Evolutionary conservation across 805 yeast species (phyloP).

Genomic region (Yarrowia divulgata): DNA sequence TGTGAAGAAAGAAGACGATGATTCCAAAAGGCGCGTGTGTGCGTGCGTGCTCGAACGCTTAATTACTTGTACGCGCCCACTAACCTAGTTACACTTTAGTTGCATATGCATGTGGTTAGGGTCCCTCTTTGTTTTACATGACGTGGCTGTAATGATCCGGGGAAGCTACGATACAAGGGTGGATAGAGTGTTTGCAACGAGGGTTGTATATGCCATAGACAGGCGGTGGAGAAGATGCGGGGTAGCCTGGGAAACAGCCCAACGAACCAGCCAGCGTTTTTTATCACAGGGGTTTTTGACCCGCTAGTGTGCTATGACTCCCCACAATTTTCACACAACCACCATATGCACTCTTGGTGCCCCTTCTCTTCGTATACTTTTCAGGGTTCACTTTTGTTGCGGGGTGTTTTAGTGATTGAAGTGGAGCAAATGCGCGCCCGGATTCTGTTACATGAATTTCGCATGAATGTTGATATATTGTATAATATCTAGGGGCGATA

Average conservation of each 20-base stretch:
- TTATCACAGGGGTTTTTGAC: too few species aligned
- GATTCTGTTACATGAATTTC: too few species aligned
- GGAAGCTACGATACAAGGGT: neutral
- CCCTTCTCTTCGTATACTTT: neutral
- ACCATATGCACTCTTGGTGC: neutral
- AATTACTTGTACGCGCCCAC: slow-evolving; percentile 5
- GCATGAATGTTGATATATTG: too few species aligned
- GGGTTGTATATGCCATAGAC: neutral
- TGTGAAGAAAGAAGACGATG: neutral
- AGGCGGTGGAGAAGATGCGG: neutral
- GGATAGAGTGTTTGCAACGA: neutral
- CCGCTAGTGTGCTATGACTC: neutral
- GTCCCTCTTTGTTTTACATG: slow-evolving; percentile 6
- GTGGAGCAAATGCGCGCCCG: too few species aligned
- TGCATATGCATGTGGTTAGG: slow-evolving; percentile 21
- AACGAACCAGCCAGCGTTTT: too few species aligned
- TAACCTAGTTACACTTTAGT: slow-evolving; percentile 10
- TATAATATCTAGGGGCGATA: too few species aligned
- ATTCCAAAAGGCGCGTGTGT: neutral
- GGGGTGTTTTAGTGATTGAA: too few species aligned
- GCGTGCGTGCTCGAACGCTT: neutral
- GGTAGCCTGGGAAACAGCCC: too few species aligned
- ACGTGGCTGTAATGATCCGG: slow-evolving; percentile 15
- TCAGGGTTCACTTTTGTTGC: neutral
- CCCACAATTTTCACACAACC: too few species aligned